Percentiles rank a stretch among this genome's conserved stretches.
These are phyloP conservation scores for Cymodocea nodosa DNA, from an alignment of 116 monocot genomes.

Conservation along the genomic window DNA sequence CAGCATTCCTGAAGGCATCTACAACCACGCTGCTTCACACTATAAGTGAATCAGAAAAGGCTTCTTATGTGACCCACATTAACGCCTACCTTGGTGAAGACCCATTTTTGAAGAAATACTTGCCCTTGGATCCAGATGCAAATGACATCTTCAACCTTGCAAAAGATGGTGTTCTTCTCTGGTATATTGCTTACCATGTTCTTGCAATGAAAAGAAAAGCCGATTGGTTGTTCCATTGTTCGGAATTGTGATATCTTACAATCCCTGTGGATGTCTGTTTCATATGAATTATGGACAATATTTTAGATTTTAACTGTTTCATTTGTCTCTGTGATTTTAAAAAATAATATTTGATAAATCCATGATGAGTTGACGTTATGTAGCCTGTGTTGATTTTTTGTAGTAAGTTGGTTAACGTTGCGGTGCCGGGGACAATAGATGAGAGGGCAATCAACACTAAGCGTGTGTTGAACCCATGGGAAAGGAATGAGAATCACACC, in stretches of 20 bases:
- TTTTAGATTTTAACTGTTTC: neutral
- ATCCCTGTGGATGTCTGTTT: neutral
- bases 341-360: neutral
- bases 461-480: constrained; percentile 85
- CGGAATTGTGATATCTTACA: neutral
- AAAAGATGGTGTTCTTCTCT: constrained; percentile 82
- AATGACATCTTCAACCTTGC: constrained; percentile 62
- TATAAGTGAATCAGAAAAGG: constrained; percentile 72
- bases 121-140: constrained; percentile 64
- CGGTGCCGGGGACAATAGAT: constrained; percentile 98
- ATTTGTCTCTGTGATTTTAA: no score
- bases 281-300: neutral
- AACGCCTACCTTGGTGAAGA: constrained; percentile 69
- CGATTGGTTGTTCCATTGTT: no score
- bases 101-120: constrained; percentile 63
- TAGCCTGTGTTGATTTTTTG: neutral
- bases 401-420: constrained; percentile 97
- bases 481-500: constrained; percentile 97
- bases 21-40: constrained; percentile 73
- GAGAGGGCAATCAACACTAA: constrained; percentile 98
- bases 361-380: neutral
- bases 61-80: constrained; percentile 82
- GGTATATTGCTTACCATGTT: constrained; percentile 20
- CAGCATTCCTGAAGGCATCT: constrained; percentile 71
- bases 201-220: no score